Conservation (phyloP, 1,284 basidiomycete species). For the Cutaneotrichosporon cyanovorans region DNA sequence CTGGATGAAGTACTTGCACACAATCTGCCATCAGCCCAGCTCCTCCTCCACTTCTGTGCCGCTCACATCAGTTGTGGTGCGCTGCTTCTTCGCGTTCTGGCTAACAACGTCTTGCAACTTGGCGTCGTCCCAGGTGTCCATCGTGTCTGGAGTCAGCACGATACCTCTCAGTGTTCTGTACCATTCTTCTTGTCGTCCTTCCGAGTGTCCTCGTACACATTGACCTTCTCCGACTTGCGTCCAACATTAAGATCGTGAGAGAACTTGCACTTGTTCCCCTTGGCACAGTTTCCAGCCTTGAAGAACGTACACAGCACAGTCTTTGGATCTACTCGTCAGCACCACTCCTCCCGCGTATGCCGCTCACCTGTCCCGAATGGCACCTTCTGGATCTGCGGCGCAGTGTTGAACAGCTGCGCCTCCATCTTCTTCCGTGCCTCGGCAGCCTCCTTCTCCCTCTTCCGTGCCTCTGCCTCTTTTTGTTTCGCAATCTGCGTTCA, state of each 20-base stretch:
- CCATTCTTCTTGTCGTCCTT: constrained; percentile 60
- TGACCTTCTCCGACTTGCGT: constrained; percentile 91
- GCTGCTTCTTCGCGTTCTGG: constrained; percentile 83
- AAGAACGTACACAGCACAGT: constrained; percentile 74
- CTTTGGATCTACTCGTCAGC: constrained; percentile 61
- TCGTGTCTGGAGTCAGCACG: constrained; percentile 60
- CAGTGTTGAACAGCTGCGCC: constrained; percentile 63
- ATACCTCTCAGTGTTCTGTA: constrained; percentile 51
- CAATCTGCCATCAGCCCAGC: constrained; percentile 56
- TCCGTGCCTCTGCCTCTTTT: constrained; percentile 68
- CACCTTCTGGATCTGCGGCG: constrained; percentile 62
- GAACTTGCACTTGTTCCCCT: constrained; percentile 88
- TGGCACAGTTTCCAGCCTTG: constrained; percentile 83
- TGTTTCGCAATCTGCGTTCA: constrained; percentile 60
- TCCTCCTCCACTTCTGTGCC: not conserved
- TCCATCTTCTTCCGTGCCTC: constrained; percentile 77
- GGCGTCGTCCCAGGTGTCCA: constrained; percentile 97
- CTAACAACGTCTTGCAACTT: constrained; percentile 80
- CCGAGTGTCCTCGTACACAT: constrained; percentile 83
- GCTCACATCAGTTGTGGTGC: constrained; percentile 81
- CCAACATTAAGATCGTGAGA: constrained; percentile 85
- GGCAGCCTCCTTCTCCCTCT: constrained; percentile 70
- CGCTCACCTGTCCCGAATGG: constrained; percentile 74
- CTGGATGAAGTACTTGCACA: constrained; percentile 95
- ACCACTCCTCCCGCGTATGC: constrained; percentile 16